Evolutionary conservation across 345 rosid species (phyloP).

Genomic region (Eucalyptus guilfoylei): DNA sequence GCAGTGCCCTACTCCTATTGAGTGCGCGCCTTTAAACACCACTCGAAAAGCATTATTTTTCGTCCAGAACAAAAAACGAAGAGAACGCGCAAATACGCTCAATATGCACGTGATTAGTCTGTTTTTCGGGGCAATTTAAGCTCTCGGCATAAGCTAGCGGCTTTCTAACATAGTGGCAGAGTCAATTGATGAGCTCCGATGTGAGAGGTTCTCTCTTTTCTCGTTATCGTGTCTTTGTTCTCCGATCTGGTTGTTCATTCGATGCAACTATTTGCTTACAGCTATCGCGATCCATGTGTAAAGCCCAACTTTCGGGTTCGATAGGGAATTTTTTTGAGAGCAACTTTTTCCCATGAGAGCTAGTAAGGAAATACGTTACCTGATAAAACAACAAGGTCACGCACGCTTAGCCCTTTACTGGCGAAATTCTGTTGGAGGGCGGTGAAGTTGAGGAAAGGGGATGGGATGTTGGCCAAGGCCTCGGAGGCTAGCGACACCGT

Average conservation of each 20-base stretch:
- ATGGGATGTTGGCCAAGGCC: conserved; percentile 10
- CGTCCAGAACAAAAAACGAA: not conserved
- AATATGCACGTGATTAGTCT: not conserved
- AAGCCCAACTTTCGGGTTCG: not conserved
- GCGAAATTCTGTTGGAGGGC: conserved; percentile 12
- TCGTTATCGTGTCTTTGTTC: not conserved
- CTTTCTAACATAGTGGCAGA: not conserved
- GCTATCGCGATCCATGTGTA: not conserved
- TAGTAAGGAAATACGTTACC: conserved; percentile 1
- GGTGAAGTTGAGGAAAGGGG: conserved; percentile 13
- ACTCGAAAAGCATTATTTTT: not conserved
- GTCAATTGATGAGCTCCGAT: not conserved
- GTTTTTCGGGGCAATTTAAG: not conserved
- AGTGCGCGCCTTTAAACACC: conserved; percentile 10
- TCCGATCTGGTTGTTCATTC: not conserved
- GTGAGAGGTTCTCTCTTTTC: not conserved
- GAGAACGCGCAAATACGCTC: not conserved
- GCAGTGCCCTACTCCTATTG: conserved; percentile 23
- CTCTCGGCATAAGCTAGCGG: not conserved
- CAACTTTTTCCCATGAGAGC: not conserved
- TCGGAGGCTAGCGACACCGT: conserved; percentile 9
- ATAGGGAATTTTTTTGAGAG: not conserved
- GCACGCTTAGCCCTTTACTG: conserved; percentile 18
- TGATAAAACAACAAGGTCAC: conserved; percentile 35
- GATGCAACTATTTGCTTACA: not conserved